A percentile compares a stretch with the other conserved stretches of the same genome.
phyloP scores from a whole-genome alignment of 2,329 filamentous ascomycete genomes.

The Apiospora phragmitis region DNA sequence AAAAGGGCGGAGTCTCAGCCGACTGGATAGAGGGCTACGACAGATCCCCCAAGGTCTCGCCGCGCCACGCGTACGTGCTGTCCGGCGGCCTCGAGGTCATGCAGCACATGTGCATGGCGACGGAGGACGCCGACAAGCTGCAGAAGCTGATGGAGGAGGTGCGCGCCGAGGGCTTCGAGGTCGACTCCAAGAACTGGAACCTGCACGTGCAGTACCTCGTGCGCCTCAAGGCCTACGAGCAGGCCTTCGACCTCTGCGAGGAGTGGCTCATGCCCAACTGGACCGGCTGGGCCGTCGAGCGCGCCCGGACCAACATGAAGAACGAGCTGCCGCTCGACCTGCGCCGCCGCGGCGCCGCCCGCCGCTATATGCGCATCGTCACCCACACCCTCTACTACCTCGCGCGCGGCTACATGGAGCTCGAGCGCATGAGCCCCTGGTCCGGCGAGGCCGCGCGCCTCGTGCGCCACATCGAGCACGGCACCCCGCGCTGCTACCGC shows the following conservation, averaged over 20 bases:
- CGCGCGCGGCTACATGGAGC: constrained; percentile 49
- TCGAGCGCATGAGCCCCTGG: constrained; percentile 50
- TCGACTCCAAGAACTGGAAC: constrained; percentile 83
- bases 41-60: constrained; percentile 38
- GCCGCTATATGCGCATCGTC: constrained; percentile 39
- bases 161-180: constrained; percentile 64
- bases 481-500: constrained; percentile 33
- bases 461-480: constrained; percentile 37
- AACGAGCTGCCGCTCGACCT: constrained; percentile 37
- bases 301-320: constrained; percentile 25
- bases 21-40: constrained; percentile 34
- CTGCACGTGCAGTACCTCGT: constrained; percentile 69
- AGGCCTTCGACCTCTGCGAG: constrained; percentile 77
- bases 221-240: constrained; percentile 54
- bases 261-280: constrained; percentile 75
- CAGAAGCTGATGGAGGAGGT: constrained; percentile 55
- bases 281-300: constrained; percentile 64
- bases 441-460: constrained; percentile 44
- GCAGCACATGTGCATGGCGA: constrained; percentile 43
- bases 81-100: constrained; percentile 51
- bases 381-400: constrained; percentile 49
- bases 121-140: constrained; percentile 47
- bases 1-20: constrained; percentile 40
- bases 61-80: constrained; percentile 54
- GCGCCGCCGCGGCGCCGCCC: constrained; percentile 39